Base-by-base conservation (phyloP, 1,139 yeast species). In the Williopsis jadinii region DNA sequence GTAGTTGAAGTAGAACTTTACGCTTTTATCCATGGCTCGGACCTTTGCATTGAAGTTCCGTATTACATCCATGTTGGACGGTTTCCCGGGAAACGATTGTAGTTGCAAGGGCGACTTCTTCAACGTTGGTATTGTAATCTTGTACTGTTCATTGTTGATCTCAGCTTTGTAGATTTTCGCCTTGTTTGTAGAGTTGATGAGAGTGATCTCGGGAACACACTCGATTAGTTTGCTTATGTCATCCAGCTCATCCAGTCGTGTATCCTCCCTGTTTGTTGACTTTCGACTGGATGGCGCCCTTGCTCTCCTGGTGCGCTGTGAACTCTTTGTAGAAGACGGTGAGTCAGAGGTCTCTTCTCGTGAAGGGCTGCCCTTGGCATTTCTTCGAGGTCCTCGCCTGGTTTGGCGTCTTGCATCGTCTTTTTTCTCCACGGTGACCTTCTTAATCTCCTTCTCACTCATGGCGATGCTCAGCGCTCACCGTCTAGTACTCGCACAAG, bases 1-100 rank as follows among this genome's bases (percentile, higher is more conserved):
- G 24, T 42, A 38, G 39, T 54, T 54, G 11, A 51, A 19, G 32
- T 46, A 41, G 38, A 52, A 53, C 24, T 48, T 15, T 3, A 46
- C 35, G 0, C 46, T 35, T 28, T 37, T 41, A 29, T 46, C 49
- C 30, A 40, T 46, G 13, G 41, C 26, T 34, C 42, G 41, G 3
- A 35, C 41, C 34, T 45, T 49, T 36, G 28, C 28, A 41, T 50
- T 49, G 43, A 49, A 48, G 42, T 49, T 49, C 38, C 37, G 46
- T 24, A 49, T 39, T 9, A 46, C 48, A 32, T 43, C 26, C 2
- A 27, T 29, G 26, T 46, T 46, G 5, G 40, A 35, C 9, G 41
- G 43, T 32, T 41, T 42, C 14, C 42, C 44, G 2, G 47, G 46
- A 10, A 41, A 14, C 2, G 45, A 35, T 14, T 46, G 47, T 4